Conservation (phyloP, 169 alveolate species). For the Cyclospora cayetanensis region DNA sequence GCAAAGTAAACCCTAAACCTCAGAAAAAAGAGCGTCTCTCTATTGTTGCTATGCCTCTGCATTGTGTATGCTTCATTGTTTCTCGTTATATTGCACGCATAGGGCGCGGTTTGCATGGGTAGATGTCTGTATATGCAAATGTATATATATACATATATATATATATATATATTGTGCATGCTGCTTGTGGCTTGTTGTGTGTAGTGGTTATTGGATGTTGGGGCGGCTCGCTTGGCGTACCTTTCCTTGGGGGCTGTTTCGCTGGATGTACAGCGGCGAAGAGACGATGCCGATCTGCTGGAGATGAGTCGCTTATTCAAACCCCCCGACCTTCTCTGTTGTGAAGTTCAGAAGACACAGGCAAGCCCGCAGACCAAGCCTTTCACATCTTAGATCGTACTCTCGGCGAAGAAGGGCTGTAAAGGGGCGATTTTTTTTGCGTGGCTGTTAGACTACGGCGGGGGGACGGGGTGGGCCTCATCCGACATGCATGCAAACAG, state of each 20-base stretch:
- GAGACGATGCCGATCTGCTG: slow-evolving; percentile 59
- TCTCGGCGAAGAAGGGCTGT: too few species aligned
- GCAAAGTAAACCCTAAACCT: slow-evolving; percentile 55
- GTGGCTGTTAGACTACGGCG: too few species aligned
- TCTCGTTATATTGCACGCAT: too few species aligned
- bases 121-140: too few species aligned
- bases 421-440: too few species aligned
- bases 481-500: too few species aligned
- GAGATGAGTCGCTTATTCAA: slow-evolving; percentile 50
- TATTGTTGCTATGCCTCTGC: background rate
- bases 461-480: too few species aligned
- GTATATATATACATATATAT: too few species aligned
- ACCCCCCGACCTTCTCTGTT: slow-evolving; percentile 50
- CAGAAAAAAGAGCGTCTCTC: background rate
- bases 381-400: too few species aligned
- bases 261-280: slow-evolving; percentile 50
- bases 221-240: background rate
- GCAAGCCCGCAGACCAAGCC: too few species aligned
- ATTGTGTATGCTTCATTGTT: background rate
- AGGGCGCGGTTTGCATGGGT: too few species aligned
- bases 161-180: too few species aligned
- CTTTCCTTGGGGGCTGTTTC: background rate
- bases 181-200: background rate
- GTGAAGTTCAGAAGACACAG: slow-evolving; percentile 68
- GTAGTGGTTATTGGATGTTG: background rate